These are phyloP conservation scores for Pythium aristosporum DNA, from an alignment of 352 stramenopile species.

Conservation along the genomic window DNA sequence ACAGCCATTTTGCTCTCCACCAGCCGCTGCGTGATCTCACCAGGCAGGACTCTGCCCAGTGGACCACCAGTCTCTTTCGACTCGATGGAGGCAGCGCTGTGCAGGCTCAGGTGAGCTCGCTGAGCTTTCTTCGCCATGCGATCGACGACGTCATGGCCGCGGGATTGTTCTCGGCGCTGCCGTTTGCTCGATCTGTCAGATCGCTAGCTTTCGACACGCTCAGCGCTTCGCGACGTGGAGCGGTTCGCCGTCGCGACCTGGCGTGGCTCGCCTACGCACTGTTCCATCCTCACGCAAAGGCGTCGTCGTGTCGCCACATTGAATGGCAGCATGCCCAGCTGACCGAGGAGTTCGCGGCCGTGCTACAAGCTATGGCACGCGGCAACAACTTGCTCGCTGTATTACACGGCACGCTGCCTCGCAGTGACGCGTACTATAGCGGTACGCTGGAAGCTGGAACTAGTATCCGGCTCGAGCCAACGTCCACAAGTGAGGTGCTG, in stretches of 20 bases:
- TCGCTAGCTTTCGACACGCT: background rate
- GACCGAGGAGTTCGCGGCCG: background rate
- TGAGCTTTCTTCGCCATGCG: background rate
- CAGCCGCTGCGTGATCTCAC: background rate
- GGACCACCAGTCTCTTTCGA: background rate
- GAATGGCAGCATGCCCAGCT: background rate
- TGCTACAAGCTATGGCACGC: background rate
- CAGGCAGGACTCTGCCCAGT: background rate
- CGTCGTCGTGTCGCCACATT: background rate
- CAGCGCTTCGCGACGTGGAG: background rate
- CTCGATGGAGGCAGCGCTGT: background rate
- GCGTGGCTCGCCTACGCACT: slow-evolving; percentile 1
- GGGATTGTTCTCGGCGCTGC: background rate
- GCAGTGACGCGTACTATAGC: slow-evolving; percentile 3
- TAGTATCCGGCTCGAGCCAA: background rate
- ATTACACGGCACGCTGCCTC: background rate
- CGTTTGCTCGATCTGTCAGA: background rate
- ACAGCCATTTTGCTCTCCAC: background rate
- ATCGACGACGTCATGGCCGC: background rate
- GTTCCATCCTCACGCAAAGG: background rate
- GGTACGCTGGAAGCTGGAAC: background rate
- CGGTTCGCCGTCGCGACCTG: background rate
- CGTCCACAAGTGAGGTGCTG: background rate
- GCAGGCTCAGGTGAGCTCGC: background rate
- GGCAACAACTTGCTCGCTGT: slow-evolving; percentile 1